These are phyloP conservation scores for Saccharum spontaneum DNA, from an alignment of 176 grass and related monocot species.

Conservation along the genomic window DNA sequence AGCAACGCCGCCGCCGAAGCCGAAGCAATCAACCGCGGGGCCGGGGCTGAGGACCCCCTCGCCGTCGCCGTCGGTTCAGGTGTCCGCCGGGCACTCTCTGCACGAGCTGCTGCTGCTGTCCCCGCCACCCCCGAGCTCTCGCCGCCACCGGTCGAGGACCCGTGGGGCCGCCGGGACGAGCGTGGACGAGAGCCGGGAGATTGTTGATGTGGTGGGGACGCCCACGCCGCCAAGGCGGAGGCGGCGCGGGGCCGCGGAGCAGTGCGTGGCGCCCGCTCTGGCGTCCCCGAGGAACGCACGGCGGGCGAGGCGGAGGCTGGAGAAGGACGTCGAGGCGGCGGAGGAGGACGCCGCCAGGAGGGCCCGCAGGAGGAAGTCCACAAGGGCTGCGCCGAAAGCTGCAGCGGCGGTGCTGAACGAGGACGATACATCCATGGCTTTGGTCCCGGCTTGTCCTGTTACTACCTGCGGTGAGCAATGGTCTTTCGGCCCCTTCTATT, in stretches of 20 bases:
- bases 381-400: not conserved
- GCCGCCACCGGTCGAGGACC: constrained; percentile 21
- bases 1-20: constrained; percentile 43
- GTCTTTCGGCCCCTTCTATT: not conserved
- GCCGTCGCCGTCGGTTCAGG: constrained; percentile 51
- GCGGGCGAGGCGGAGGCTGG: constrained; percentile 67
- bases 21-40: not conserved
- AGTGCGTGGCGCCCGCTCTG: constrained; percentile 12
- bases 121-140: constrained; percentile 47
- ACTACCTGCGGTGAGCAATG: constrained; percentile 31
- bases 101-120: constrained; percentile 70
- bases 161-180: not conserved
- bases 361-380: constrained; percentile 55
- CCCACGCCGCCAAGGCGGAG: constrained; percentile 28
- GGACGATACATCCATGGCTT: constrained; percentile 40
- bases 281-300: constrained; percentile 65
- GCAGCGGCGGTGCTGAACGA: constrained; percentile 8
- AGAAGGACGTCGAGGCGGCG: constrained; percentile 57
- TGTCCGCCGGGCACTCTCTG: constrained; percentile 42
- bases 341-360: constrained; percentile 51
- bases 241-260: constrained; percentile 23
- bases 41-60: constrained; percentile 27
- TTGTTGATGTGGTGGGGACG: constrained; percentile 19
- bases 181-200: constrained; percentile 45
- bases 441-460: constrained; percentile 33